A percentile compares a stretch with the other conserved stretches of the same genome.
Conservation (phyloP, 202 grass and related monocot species). For the Elaeis oleifera region DNA sequence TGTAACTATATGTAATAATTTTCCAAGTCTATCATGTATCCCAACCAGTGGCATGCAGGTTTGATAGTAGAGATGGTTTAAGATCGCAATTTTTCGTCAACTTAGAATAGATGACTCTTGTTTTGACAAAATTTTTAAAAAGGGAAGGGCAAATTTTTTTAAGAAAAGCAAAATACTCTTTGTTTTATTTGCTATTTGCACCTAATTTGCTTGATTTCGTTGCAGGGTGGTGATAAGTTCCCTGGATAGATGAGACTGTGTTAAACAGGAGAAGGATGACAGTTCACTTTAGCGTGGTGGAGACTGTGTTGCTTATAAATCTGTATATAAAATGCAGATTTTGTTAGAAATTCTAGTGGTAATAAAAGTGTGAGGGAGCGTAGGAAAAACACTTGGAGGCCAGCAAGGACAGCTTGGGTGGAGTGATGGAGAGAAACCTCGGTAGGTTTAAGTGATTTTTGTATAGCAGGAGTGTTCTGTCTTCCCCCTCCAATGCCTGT, state of each 20-base stretch:
- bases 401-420: background rate
- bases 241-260: slow-evolving; percentile 45
- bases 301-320: slow-evolving; percentile 3
- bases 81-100: too few relatives aligned
- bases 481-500: too few relatives aligned
- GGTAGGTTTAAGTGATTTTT: too few relatives aligned
- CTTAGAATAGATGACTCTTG: too few relatives aligned
- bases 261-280: background rate
- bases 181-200: background rate
- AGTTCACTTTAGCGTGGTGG: background rate
- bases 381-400: background rate
- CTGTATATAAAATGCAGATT: slow-evolving; percentile 8
- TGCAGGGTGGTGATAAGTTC: slow-evolving; percentile 69
- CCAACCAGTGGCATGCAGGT: too few relatives aligned
- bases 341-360: slow-evolving; percentile 8
- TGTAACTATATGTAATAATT: too few relatives aligned
- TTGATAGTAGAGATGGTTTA: too few relatives aligned
- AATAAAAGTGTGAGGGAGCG: background rate
- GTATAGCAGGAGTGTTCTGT: too few relatives aligned
- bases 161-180: background rate
- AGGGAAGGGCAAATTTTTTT: too few relatives aligned
- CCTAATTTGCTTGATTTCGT: background rate
- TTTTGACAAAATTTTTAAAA: too few relatives aligned
- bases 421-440: too few relatives aligned
- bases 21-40: too few relatives aligned